Percentiles rank a stretch among this genome's conserved stretches.
These are phyloP conservation scores for Aspergillus luchuensis DNA, from an alignment of 2,329 filamentous ascomycete species.

Conservation along the genomic window DNA sequence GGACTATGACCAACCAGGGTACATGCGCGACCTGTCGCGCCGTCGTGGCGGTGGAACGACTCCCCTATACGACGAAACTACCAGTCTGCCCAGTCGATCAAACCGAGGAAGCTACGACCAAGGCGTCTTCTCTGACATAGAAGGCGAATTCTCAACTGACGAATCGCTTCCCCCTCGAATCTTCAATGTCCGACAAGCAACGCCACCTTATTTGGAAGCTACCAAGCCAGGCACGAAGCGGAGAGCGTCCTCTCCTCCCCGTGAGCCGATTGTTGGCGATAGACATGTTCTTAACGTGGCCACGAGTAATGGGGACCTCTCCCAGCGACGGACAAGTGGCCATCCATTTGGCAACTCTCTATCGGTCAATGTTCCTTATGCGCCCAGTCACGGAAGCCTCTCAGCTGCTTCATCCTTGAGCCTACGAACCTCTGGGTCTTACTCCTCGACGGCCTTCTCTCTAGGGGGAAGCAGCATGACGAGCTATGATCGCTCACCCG, in stretches of 20 bases:
- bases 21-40: constrained; percentile 37
- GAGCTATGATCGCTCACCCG: constrained; percentile 64
- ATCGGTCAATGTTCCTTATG: constrained; percentile 57
- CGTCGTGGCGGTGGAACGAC: constrained; percentile 54
- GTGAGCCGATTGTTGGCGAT: constrained; percentile 50
- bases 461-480: constrained; percentile 65
- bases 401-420: constrained; percentile 67
- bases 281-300: constrained; percentile 37
- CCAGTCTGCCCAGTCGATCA: constrained; percentile 53
- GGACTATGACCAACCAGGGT: constrained; percentile 44
- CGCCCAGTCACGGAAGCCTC: constrained; percentile 61
- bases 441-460: constrained; percentile 64
- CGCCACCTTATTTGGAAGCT: constrained; percentile 38
- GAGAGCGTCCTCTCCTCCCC: constrained; percentile 65
- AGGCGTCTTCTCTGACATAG: constrained; percentile 55
- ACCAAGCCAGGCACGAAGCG: constrained; percentile 62
- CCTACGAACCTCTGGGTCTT: constrained; percentile 60
- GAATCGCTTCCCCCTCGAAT: constrained; percentile 40
- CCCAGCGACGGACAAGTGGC: constrained; percentile 55
- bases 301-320: constrained; percentile 53
- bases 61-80: constrained; percentile 52
- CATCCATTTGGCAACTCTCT: constrained; percentile 59
- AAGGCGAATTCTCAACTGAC: constrained; percentile 45
- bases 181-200: constrained; percentile 43
- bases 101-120: constrained; percentile 66